Conservation (phyloP, 805 yeast genomes). For the Hemisphaericaspora nanyangensis region DNA sequence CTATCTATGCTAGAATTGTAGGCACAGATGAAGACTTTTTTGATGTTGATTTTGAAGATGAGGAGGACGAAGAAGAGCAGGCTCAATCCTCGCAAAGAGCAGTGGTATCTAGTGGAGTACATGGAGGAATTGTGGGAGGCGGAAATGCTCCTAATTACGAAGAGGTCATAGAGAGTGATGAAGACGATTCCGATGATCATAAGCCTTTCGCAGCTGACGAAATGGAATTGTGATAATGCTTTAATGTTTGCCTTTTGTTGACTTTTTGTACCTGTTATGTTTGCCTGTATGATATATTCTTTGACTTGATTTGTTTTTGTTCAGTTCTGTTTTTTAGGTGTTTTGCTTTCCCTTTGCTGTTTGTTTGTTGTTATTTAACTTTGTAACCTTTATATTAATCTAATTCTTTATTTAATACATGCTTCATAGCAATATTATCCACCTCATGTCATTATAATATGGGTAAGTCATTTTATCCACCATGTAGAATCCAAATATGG, state of each 20-base stretch:
- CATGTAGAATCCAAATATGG: too few species aligned
- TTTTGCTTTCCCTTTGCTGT: background rate
- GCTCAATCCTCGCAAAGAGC: background rate
- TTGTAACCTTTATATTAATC: too few species aligned
- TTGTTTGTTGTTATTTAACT: too few species aligned
- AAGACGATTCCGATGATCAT: conserved; percentile 33
- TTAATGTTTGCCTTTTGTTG: background rate
- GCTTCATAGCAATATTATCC: too few species aligned
- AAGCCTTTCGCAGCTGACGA: conserved; percentile 43
- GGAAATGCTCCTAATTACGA: conserved; percentile 13
- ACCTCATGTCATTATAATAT: too few species aligned
- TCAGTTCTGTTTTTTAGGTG: background rate
- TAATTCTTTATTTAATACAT: too few species aligned
- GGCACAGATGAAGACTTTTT: conserved; percentile 96
- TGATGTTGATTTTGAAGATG: conserved; percentile 95
- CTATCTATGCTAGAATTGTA: conserved; percentile 71
- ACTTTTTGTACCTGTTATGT: background rate
- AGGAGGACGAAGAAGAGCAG: conserved; percentile 52
- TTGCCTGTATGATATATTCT: too few species aligned
- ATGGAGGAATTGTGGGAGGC: conserved; percentile 16
- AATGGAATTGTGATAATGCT: conserved; percentile 32
- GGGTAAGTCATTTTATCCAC: too few species aligned
- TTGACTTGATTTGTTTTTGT: background rate
- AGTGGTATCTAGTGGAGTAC: conserved; percentile 2
- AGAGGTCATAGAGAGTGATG: conserved; percentile 37